These are phyloP conservation scores for Kwoniella heveanensis DNA, from an alignment of 768 basidiomycete genomes.

Conservation along the genomic window DNA sequence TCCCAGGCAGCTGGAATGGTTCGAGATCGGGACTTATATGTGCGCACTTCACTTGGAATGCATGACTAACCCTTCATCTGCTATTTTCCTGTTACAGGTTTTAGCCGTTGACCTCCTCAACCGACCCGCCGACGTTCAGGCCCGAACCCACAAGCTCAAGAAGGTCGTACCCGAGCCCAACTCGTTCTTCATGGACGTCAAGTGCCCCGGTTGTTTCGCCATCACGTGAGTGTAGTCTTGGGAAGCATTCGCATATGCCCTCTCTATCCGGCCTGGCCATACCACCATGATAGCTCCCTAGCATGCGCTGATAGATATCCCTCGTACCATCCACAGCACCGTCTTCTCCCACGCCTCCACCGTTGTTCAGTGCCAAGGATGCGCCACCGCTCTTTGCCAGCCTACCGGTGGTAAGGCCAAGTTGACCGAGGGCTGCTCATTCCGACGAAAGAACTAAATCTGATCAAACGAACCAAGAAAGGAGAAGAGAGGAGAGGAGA, in stretches of 20 bases:
- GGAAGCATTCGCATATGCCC: neutral
- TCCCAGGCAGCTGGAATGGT: neutral
- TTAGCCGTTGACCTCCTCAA: conserved; percentile 98
- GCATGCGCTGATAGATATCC: too few relatives aligned
- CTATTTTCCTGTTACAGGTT: conserved; percentile 62
- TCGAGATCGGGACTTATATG: neutral
- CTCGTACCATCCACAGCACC: conserved; percentile 68
- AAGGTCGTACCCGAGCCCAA: conserved; percentile 97
- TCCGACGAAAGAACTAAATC: conserved; percentile 78
- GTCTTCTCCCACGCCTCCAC: conserved; percentile 99
- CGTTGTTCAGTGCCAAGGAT: conserved; percentile 89
- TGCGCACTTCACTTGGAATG: too few relatives aligned
- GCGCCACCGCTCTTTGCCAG: conserved; percentile 93
- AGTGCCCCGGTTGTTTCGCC: conserved; percentile 73
- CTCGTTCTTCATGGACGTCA: conserved; percentile 99
- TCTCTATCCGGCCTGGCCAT: too few relatives aligned
- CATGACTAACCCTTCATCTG: neutral
- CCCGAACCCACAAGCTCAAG: conserved; percentile 96
- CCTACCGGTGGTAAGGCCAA: conserved; percentile 98
- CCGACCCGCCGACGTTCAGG: conserved; percentile 83
- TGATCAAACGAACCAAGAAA: conserved; percentile 11
- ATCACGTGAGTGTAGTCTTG: conserved; percentile 53
- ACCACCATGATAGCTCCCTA: too few relatives aligned
- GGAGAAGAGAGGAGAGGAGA: too few relatives aligned
- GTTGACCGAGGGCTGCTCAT: conserved; percentile 96